These are phyloP conservation scores for Paraphysoderma sedebokerense DNA, from an alignment of 371 early-diverging fungal species.

Conservation along the genomic window DNA sequence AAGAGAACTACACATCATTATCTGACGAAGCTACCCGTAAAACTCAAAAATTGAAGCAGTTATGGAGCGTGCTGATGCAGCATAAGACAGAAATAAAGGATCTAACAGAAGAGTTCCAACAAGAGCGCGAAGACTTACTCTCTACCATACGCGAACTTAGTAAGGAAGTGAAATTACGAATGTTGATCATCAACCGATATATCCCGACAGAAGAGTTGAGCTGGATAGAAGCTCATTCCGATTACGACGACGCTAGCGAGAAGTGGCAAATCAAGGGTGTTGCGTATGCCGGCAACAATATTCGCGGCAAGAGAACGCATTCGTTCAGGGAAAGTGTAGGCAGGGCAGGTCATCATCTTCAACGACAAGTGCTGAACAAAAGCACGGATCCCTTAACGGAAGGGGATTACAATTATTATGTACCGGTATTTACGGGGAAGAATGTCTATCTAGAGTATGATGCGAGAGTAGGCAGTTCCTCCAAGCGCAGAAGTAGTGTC, in stretches of 20 bases:
- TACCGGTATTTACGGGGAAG: too few relatives aligned
- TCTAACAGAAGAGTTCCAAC: slow-evolving; percentile 29
- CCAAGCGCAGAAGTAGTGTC: too few relatives aligned
- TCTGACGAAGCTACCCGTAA: slow-evolving; percentile 33
- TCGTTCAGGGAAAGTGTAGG: slow-evolving; percentile 12
- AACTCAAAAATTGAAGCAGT: slow-evolving; percentile 27
- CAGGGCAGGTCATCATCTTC: neutral
- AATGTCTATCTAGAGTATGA: too few relatives aligned
- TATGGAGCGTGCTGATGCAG: slow-evolving; percentile 22
- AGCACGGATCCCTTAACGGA: too few relatives aligned
- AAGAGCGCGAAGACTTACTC: slow-evolving; percentile 29
- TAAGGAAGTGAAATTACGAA: slow-evolving; percentile 22
- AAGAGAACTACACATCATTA: slow-evolving; percentile 27
- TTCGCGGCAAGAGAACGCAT: slow-evolving; percentile 21
- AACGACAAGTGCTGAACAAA: too few relatives aligned
- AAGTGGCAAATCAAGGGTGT: slow-evolving; percentile 30
- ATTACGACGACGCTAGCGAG: slow-evolving; percentile 31
- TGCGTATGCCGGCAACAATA: slow-evolving; percentile 33
- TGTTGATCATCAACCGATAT: slow-evolving; percentile 19
- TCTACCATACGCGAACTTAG: slow-evolving; percentile 32
- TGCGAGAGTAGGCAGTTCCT: too few relatives aligned
- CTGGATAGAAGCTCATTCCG: slow-evolving; percentile 21
- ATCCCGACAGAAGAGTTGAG: slow-evolving; percentile 22
- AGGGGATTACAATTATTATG: too few relatives aligned
- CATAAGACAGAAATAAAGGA: slow-evolving; percentile 30